Base-by-base conservation (phyloP, 257 asterid genomes). In the Nicotiana knightiana region DNA sequence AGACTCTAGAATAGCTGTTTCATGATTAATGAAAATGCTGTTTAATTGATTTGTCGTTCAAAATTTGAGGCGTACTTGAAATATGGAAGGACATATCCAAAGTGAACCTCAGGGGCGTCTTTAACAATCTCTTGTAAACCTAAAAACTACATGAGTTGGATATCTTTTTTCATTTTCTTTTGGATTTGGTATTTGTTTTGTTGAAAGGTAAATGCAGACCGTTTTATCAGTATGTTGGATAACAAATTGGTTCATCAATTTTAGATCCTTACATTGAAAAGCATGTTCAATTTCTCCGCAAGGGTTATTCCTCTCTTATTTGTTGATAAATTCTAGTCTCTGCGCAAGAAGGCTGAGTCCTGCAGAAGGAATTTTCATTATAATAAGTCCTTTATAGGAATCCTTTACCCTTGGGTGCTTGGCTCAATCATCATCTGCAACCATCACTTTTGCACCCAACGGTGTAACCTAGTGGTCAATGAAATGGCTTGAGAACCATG, bases 271-370 rank as follows among this genome's bases (percentile, higher is more conserved):
- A 6, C 79, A 24, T 48, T 73, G 39, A 48, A 46, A 35, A 73
- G 37, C 28, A 71, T 46, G 39, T 43, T 73, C 61, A 24, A 37
- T 73, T 73, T 24, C 79, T 73, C 39, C 8, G 15, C 4, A 26
- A 24, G 62, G 79, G 61, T 73, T 73, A 46, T 73, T 71, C 79
- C 61, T 73, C 61, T 73, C 39, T 46, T 73, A 48, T 24, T 58
- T 70, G 79, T 48, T 12, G 79, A 73, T 48, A 73, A 6, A 73
- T 73, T 48, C 62, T 48, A 48, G 79, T 73, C 43, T 48, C 39
- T 46, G 39, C 24, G 18, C 62, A 24, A 48, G 21, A 37, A 6
- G 61, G 62, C 79, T 46, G 39, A 59, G 43, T 13, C 24, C 37
- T 13, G 4, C 15, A 4, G 61, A 73, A 46, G 39, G 51, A 46